Evolutionary conservation across 2,329 filamentous ascomycete genomes (phyloP), one percentile per base, ranked within the genome.

Genomic region (Onygenales sp.): DNA sequence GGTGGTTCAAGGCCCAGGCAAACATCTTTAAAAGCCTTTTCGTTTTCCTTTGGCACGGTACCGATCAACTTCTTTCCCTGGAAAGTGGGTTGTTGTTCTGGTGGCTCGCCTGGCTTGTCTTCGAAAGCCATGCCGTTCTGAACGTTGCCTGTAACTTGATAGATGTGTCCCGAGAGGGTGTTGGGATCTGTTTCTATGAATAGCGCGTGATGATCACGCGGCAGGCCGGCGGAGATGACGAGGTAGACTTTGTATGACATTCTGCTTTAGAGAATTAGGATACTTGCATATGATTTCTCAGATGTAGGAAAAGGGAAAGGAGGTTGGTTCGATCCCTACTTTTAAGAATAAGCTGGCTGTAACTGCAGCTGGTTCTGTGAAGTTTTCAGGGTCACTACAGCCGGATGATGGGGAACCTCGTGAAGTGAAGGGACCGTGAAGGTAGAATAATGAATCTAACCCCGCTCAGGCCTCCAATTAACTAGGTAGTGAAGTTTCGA

Each of bases 81-180:
- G 42, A 59, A 65, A 5, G 48, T 53, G 5, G 40, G 44, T 3
- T 59, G 59, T 6, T 61, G 43, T 49, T 62, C 60, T 1, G 61
- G 63, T 1, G 53, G 37, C 14, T 57, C 49, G 27, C 31, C 39
- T 1, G 50, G 33, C 42, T 58, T 62, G 34, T 59, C 42, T 17
- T 65, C 58, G 48, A 62, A 64, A 8, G 13, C 42, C 62, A 67
- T 66, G 7, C 65, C 63, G 44, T 60, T 57, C 39, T 65, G 63
- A 43, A 67, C 64, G 54, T 63, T 61, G 42, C 65, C 63, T 4
- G 58, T 61, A 33, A 66, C 64, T 42, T 67, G 62, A 50, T 63
- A 60, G 6, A 57, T 50, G 11, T 55, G 56, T 39, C 61, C 62
- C 8, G 55, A 54, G 8, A 52, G 45, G 6, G 53, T 54, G 21